Evolutionary conservation across 805 yeast genomes (phyloP).

Genomic region (Candida montana): DNA sequence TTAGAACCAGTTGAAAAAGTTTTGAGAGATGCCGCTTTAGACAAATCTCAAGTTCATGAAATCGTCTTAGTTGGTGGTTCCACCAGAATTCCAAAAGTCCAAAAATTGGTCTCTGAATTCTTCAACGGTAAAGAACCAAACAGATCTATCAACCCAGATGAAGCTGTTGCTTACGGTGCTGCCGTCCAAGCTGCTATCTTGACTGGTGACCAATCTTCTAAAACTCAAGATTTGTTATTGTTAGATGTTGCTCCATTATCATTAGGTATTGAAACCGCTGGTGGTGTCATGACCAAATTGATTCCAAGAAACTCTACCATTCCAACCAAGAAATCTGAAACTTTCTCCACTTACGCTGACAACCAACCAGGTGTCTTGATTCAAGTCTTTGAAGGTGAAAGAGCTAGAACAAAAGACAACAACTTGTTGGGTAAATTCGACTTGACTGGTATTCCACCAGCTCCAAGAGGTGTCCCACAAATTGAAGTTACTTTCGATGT

Average conservation of each 20-base stretch:
- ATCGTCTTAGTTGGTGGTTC: constrained; percentile 97
- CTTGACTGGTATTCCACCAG: constrained; percentile 94
- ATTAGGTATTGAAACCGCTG: constrained; percentile 97
- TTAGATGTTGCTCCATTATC: constrained; percentile 98
- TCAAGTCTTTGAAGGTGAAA: constrained; percentile 98
- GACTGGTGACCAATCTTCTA: constrained; percentile 92
- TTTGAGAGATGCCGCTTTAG: constrained; percentile 82
- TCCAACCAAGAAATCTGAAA: constrained; percentile 96
- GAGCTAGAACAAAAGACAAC: constrained; percentile 93
- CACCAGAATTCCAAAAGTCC: constrained; percentile 96
- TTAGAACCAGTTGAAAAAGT: constrained; percentile 95
- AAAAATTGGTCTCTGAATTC: constrained; percentile 91
- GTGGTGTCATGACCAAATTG: constrained; percentile 98
- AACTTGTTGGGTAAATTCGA: constrained; percentile 96
- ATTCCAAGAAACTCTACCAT: constrained; percentile 38
- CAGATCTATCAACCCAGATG: constrained; percentile 96
- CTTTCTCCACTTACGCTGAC: constrained; percentile 94
- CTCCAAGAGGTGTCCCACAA: constrained; percentile 98
- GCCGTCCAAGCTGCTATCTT: constrained; percentile 97
- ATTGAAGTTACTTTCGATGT: constrained; percentile 95
- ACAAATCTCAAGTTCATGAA: constrained; percentile 86
- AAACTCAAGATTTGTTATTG: constrained; percentile 91
- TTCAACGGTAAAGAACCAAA: constrained; percentile 97
- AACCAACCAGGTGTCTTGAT: constrained; percentile 98
- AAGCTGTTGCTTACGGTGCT: constrained; percentile 99